Evolutionary conservation across 2,329 filamentous ascomycete species (phyloP).

Genomic region (Venturia nashicola): DNA sequence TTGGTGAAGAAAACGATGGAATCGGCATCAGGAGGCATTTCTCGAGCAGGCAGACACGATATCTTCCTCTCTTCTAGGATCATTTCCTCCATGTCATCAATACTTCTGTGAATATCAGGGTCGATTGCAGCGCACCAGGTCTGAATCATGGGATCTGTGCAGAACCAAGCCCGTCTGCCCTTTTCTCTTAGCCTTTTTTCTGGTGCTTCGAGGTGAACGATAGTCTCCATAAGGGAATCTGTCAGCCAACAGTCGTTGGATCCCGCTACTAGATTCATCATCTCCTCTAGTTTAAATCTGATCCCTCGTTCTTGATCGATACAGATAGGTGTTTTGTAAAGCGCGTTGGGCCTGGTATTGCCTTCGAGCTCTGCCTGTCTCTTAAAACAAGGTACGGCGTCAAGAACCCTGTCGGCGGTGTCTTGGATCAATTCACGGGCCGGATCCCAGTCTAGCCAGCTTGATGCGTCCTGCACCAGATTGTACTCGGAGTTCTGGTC

Average conservation of each 20-base stretch:
- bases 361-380: neutral
- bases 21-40: neutral
- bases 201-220: neutral
- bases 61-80: neutral
- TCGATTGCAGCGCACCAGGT: neutral
- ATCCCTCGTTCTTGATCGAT: neutral
- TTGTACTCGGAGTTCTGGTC: neutral
- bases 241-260: neutral
- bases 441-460: neutral
- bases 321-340: neutral
- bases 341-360: neutral
- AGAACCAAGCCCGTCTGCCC: neutral
- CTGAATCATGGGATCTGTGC: neutral
- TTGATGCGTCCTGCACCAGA: neutral
- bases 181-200: neutral
- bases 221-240: neutral
- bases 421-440: neutral
- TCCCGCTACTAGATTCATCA: neutral
- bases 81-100: neutral
- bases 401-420: neutral
- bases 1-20: neutral
- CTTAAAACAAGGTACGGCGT: neutral
- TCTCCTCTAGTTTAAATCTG: neutral
- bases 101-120: neutral
- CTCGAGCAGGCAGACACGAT: neutral